Percentiles rank a stretch among this genome's conserved stretches.
Evolutionary conservation across 2,329 filamentous ascomycete genomes (phyloP).

Genomic region (Fusarium incarnatum): DNA sequence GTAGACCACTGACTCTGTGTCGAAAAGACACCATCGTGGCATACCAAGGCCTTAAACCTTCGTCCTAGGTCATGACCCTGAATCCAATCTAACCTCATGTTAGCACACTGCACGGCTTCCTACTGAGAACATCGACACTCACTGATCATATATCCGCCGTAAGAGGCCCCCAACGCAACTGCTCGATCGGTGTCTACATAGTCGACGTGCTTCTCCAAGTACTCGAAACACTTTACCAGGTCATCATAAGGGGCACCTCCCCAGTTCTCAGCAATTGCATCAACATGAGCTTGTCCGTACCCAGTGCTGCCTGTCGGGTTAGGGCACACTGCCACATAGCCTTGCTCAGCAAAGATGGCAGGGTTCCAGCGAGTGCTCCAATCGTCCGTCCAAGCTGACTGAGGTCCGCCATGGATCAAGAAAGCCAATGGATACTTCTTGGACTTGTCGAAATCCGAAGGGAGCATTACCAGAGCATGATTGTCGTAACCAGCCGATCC

Average conservation of each 20-base stretch:
- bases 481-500: slow-evolving; percentile 73
- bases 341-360: slow-evolving; percentile 86
- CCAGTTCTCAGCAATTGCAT: slow-evolving; percentile 85
- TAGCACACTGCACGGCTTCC: slow-evolving; percentile 20
- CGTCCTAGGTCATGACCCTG: slow-evolving; percentile 86
- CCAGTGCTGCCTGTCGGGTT: slow-evolving; percentile 88
- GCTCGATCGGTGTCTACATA: slow-evolving; percentile 77
- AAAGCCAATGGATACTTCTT: slow-evolving; percentile 85
- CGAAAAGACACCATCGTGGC: slow-evolving; percentile 87
- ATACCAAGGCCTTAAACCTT: slow-evolving; percentile 88
- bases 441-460: slow-evolving; percentile 72
- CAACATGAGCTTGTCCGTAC: slow-evolving; percentile 81
- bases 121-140: slow-evolving; percentile 40
- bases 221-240: slow-evolving; percentile 80
- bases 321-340: slow-evolving; percentile 83
- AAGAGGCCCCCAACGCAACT: slow-evolving; percentile 80
- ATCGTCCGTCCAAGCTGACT: slow-evolving; percentile 78
- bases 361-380: slow-evolving; percentile 91
- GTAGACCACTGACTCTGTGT: slow-evolving; percentile 73
- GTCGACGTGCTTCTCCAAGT: slow-evolving; percentile 72
- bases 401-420: slow-evolving; percentile 85
- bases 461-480: slow-evolving; percentile 76
- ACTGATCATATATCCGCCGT: slow-evolving; percentile 82
- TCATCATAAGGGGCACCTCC: slow-evolving; percentile 87
- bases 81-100: slow-evolving; percentile 76